Evolutionary conservation across 2,329 filamentous ascomycete species (phyloP).

Genomic region (Penicillium sp.): DNA sequence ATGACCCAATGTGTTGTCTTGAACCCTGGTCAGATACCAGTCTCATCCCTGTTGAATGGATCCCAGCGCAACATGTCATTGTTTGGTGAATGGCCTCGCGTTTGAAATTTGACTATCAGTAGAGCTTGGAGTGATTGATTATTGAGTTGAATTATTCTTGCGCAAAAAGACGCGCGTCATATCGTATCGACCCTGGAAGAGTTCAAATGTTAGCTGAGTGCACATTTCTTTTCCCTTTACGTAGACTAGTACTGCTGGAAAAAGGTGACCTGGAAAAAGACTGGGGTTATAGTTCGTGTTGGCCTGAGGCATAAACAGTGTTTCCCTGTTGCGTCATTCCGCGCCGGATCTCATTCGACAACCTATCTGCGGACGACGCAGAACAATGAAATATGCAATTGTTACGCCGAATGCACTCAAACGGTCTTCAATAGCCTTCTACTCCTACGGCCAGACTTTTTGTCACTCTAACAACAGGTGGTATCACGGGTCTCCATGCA

Average conservation of each 20-base stretch:
- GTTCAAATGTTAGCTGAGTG: too few species aligned
- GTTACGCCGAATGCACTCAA: constrained; percentile 1
- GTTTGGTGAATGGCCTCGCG: neutral
- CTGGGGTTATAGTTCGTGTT: neutral
- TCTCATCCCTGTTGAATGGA: too few species aligned
- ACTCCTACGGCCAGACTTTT: neutral
- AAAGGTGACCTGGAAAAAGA: neutral
- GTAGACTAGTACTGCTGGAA: neutral
- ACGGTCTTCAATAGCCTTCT: neutral
- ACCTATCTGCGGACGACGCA: constrained; percentile 7
- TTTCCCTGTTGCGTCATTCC: constrained; percentile 20
- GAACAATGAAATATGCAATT: constrained; percentile 23
- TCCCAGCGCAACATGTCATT: neutral
- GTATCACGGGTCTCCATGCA: constrained; percentile 20
- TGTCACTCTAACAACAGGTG: neutral
- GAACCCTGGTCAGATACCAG: neutral
- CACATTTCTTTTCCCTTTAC: neutral
- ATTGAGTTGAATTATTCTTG: too few species aligned
- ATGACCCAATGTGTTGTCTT: neutral
- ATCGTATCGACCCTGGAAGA: too few species aligned
- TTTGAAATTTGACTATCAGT: neutral
- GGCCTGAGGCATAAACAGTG: constrained; percentile 11
- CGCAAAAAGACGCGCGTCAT: neutral
- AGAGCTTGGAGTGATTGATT: neutral
- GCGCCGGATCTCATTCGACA: neutral